Percentiles rank a stretch among this genome's conserved stretches.
phyloP scores from a whole-genome alignment of 2,329 filamentous ascomycete species.

The Trichophyton mentagrophytes region DNA sequence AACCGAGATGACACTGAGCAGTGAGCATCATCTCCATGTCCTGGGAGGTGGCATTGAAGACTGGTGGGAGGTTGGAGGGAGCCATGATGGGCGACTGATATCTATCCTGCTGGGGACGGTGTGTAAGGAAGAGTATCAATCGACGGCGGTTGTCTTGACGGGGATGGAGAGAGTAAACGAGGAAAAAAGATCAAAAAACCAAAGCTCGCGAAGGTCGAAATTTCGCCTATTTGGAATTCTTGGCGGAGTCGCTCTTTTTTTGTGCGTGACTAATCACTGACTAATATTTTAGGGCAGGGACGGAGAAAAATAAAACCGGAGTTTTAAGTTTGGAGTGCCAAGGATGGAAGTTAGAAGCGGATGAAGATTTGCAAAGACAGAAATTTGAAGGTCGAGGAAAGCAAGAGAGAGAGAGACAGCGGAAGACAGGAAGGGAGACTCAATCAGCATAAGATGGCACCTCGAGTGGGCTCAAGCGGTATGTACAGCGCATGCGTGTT shows the following conservation, averaged over 20 bases:
- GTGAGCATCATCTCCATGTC: constrained; percentile 99
- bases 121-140: constrained; percentile 31
- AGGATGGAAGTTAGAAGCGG: background rate
- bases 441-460: constrained; percentile 47
- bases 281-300: constrained; percentile 11
- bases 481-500: background rate
- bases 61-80: constrained; percentile 80
- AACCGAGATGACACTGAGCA: constrained; percentile 90
- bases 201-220: constrained; percentile 1
- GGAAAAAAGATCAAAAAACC: constrained; percentile 7
- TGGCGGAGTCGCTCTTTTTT: constrained; percentile 8
- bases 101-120: constrained; percentile 19
- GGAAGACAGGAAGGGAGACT: background rate
- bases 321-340: background rate
- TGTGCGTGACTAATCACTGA: constrained; percentile 3
- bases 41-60: constrained; percentile 93
- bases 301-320: constrained; percentile 4
- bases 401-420: background rate
- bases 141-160: constrained; percentile 33
- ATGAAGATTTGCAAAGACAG: background rate
- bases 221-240: constrained; percentile 7
- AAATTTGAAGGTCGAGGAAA: background rate
- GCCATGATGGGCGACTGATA: constrained; percentile 68
- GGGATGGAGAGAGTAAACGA: constrained; percentile 11
- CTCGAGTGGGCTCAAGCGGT: constrained; percentile 43